phyloP scores from a whole-genome alignment of 208 protist species.

The Leptomonas seymouri region DNA sequence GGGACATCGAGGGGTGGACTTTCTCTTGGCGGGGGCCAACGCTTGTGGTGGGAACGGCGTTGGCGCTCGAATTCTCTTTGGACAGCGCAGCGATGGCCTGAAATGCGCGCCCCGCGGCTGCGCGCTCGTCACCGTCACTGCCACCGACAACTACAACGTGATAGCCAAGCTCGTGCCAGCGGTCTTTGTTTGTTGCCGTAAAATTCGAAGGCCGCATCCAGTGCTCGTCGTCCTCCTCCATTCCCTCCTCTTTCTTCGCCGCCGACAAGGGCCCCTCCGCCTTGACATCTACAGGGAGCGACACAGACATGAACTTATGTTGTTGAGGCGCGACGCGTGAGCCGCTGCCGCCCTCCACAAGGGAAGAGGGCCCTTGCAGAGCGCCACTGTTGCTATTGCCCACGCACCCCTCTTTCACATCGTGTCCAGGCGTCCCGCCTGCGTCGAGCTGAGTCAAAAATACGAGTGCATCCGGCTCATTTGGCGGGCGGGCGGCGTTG shows the following conservation, averaged over 20 bases:
- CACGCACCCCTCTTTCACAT: background rate
- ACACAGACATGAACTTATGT: too few species aligned
- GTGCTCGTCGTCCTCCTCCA: background rate
- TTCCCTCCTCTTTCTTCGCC: background rate
- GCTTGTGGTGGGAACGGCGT: background rate
- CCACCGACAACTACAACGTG: constrained; percentile 64
- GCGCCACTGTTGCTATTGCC: background rate
- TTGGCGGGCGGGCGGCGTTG: background rate
- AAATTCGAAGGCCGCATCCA: constrained; percentile 19
- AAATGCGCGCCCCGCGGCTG: constrained; percentile 6
- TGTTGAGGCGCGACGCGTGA: too few species aligned
- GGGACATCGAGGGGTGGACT: background rate
- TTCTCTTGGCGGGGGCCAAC: background rate
- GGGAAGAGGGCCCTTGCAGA: too few species aligned
- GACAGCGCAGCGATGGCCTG: background rate
- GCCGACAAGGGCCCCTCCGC: background rate
- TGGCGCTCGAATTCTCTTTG: background rate
- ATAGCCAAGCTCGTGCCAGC: constrained; percentile 84
- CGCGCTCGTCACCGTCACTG: background rate
- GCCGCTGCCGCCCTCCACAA: too few species aligned
- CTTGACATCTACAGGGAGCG: background rate
- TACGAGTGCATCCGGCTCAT: constrained; percentile 24
- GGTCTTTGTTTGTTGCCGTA: constrained; percentile 24
- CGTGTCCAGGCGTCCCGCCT: background rate
- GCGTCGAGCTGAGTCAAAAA: constrained; percentile 36